Percentiles rank a stretch among this genome's conserved stretches.
phyloP scores from a whole-genome alignment of 2,329 filamentous ascomycete genomes.

The Proliferodiscus dingleyae region DNA sequence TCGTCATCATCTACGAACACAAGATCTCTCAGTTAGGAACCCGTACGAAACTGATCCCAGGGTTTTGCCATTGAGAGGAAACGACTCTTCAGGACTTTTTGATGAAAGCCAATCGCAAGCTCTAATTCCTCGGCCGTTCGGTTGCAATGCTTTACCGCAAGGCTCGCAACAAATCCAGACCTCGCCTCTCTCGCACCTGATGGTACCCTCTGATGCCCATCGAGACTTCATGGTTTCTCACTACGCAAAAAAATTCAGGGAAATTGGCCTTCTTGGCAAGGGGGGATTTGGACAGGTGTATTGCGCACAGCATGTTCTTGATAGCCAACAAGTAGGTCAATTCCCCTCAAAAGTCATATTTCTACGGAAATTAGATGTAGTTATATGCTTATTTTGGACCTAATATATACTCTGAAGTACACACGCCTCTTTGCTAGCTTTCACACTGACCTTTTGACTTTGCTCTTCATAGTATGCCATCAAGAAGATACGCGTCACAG shows the following conservation, averaged over 20 bases:
- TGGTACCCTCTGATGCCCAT: neutral
- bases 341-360: too few species aligned
- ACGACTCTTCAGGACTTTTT: slow-evolving; percentile 6
- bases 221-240: neutral
- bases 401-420: too few species aligned
- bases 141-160: neutral
- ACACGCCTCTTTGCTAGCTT: too few species aligned
- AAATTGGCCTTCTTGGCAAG: slow-evolving; percentile 54
- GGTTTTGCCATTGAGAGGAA: neutral
- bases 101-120: slow-evolving; percentile 8
- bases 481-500: slow-evolving; percentile 57
- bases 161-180: neutral
- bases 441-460: too few species aligned
- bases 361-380: too few species aligned
- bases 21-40: neutral
- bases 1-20: neutral
- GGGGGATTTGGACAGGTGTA: slow-evolving; percentile 64
- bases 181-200: slow-evolving; percentile 5
- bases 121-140: slow-evolving; percentile 1
- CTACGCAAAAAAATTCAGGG: slow-evolving; percentile 39
- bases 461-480: too few species aligned
- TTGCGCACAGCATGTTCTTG: slow-evolving; percentile 55
- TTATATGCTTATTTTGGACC: too few species aligned
- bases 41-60: neutral
- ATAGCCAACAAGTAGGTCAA: slow-evolving; percentile 51